These are phyloP conservation scores for Mrakia gelida DNA, from an alignment of 768 basidiomycete genomes.

Conservation along the genomic window DNA sequence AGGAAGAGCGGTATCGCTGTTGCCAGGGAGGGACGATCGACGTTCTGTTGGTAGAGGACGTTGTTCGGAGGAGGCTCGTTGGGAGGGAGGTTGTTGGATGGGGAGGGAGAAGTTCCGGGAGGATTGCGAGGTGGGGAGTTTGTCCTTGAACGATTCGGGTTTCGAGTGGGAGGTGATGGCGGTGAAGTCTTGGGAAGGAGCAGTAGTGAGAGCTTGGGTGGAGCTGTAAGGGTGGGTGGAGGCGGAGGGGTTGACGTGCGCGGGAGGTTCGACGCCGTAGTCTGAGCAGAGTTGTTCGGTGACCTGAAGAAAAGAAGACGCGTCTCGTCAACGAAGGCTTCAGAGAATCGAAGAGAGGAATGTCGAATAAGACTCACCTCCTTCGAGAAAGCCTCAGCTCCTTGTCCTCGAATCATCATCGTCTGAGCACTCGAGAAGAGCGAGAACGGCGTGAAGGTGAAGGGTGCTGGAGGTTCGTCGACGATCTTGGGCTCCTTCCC, in stretches of 20 bases:
- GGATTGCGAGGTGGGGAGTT: not conserved
- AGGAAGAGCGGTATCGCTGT: slow-evolving; percentile 9
- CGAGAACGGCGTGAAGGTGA: slow-evolving; percentile 41
- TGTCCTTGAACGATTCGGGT: not conserved
- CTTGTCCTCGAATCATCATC: slow-evolving; percentile 39
- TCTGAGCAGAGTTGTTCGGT: slow-evolving; percentile 39
- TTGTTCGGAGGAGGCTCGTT: not conserved
- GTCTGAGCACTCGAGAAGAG: slow-evolving; percentile 43
- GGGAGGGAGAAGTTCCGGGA: not conserved
- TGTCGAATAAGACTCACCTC: slow-evolving; percentile 13
- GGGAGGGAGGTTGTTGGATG: not conserved
- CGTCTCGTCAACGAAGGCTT: not conserved
- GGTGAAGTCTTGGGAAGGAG: not conserved
- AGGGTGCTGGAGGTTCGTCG: slow-evolving; percentile 42
- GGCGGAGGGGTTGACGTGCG: not conserved
- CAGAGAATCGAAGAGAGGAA: not conserved
- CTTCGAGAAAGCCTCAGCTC: slow-evolving; percentile 36
- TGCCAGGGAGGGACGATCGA: slow-evolving; percentile 12
- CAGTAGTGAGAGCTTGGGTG: not conserved
- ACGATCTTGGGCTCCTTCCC: not conserved
- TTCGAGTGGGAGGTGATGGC: not conserved
- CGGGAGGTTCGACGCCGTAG: slow-evolving; percentile 32
- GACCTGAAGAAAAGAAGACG: slow-evolving; percentile 35
- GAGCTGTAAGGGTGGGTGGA: not conserved
- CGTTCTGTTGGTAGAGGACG: not conserved